phyloP scores from a whole-genome alignment of 495 filamentous ascomycete species.

The Penicillium alfredii region DNA sequence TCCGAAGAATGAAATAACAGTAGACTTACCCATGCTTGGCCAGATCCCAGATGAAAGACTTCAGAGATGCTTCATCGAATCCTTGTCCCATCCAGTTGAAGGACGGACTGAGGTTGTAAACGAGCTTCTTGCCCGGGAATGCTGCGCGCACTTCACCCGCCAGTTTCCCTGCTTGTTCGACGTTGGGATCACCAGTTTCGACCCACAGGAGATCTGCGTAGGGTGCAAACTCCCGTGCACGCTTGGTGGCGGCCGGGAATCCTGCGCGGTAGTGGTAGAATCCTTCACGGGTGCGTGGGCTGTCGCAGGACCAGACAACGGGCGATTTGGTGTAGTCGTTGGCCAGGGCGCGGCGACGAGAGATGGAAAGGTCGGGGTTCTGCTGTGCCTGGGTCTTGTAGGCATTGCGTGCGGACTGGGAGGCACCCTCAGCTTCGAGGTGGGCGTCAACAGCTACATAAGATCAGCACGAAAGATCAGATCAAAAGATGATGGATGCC shows the following conservation, averaged over 20 bases:
- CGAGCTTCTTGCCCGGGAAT: conserved; percentile 75
- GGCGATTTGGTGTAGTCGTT: conserved; percentile 56
- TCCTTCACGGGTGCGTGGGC: conserved; percentile 88
- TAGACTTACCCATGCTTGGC: conserved; percentile 70
- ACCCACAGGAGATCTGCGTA: conserved; percentile 97
- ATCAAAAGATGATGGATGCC: neutral
- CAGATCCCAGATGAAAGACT: conserved; percentile 92
- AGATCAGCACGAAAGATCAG: conserved; percentile 14
- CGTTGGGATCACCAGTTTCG: conserved; percentile 84
- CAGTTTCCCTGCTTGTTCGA: conserved; percentile 67
- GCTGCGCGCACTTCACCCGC: conserved; percentile 62
- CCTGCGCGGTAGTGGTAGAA: conserved; percentile 94
- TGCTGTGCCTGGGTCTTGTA: conserved; percentile 57
- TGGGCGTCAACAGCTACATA: conserved; percentile 62
- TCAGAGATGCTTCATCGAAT: conserved; percentile 70
- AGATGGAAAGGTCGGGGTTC: conserved; percentile 68
- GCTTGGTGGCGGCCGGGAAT: conserved; percentile 83
- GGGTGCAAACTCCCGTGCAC: conserved; percentile 82
- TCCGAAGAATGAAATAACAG: neutral
- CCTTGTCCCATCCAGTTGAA: conserved; percentile 99
- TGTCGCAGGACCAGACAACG: conserved; percentile 82
- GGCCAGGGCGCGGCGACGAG: conserved; percentile 66
- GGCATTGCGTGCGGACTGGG: conserved; percentile 53
- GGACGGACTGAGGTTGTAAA: conserved; percentile 91
- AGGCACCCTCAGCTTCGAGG: conserved; percentile 55